Evolutionary conservation across 257 asterid species (phyloP).

Genomic region (Linaria vulgaris): DNA sequence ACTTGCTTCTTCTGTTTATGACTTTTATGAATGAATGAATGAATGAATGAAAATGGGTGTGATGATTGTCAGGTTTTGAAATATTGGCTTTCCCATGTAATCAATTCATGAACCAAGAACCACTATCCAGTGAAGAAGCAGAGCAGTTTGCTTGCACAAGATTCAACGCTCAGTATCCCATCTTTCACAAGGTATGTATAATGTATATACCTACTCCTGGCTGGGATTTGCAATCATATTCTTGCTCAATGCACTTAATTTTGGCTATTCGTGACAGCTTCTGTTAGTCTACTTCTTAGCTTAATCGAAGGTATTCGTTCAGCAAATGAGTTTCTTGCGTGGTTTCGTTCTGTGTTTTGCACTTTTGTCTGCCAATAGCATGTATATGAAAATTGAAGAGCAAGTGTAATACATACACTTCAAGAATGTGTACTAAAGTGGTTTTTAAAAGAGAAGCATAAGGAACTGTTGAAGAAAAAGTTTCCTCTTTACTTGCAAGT

Average conservation of each 20-base stretch:
- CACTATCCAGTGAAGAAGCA: slow-evolving; percentile 75
- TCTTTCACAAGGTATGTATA: slow-evolving; percentile 67
- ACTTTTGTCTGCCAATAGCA: not conserved
- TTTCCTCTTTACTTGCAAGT: not conserved
- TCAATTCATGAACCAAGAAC: slow-evolving; percentile 87
- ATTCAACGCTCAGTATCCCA: slow-evolving; percentile 86
- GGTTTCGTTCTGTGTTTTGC: not conserved
- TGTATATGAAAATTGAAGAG: slow-evolving; percentile 4
- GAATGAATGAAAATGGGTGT: not conserved
- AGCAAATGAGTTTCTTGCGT: not conserved
- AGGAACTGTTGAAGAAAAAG: not conserved
- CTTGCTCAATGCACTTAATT: not conserved
- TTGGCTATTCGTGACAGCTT: slow-evolving; percentile 1
- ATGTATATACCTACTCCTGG: slow-evolving; percentile 8
- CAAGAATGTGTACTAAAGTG: not conserved
- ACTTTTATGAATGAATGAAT: too few species aligned
- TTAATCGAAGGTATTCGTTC: slow-evolving; percentile 1
- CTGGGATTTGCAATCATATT: slow-evolving; percentile 6
- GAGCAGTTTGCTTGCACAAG: slow-evolving; percentile 79
- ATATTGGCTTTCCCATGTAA: slow-evolving; percentile 91
- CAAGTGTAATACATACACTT: not conserved
- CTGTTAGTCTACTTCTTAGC: slow-evolving; percentile 4
- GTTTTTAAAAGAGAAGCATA: not conserved
- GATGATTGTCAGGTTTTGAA: slow-evolving; percentile 48
- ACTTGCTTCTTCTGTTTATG: too few species aligned